Base-by-base conservation (phyloP, 2,329 filamentous ascomycete species). In the Xylaria multiplex region DNA sequence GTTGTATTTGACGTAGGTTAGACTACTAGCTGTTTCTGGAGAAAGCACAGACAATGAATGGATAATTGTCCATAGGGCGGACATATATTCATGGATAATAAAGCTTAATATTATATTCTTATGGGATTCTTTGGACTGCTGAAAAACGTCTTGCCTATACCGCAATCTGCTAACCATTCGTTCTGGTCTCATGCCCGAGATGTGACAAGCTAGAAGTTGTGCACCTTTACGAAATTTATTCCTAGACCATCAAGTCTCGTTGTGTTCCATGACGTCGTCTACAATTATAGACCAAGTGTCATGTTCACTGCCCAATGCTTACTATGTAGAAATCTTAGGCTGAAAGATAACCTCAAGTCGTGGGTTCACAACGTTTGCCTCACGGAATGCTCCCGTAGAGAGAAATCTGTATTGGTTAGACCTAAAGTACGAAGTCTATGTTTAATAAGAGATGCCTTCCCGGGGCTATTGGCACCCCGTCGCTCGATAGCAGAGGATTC, bases 11-110 rank as follows among this genome's bases (percentile, higher is more conserved):
- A 37, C 19, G 22, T 46, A 22, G 24, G 46, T 56, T 37, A 22
- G 8, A 16, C 40, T 22, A 45, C 6, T 54, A 61, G 40, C n/a
- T 68, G 57, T 68, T 69, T 69, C 56, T 61, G 64, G 62, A 65
- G 54, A 71, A 66, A 57, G 65, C 64, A 74, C 69, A 68, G 61
- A 46, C 55, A 55, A 64, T 68, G 67, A 66, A 72, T 58, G 59
- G 63, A 68, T 66, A 72, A 49, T 19, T 71, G 66, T 71, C 62
- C 70, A 69, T 73, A 65, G 56, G 62, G 70, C 68, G 42, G 24
- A 45, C 13, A 37, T 32, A 37, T 32, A 13, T 9, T 57, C 27
- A 27, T 46, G 8, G 32, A 54, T 3, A 49, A 56, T 8, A 48
- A 42, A 24, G n/a, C 58, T 24, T 27, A 45, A 37, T 24, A 32